Base-by-base conservation (phyloP, 2,329 filamentous ascomycete genomes). In the Nemania sp. region DNA sequence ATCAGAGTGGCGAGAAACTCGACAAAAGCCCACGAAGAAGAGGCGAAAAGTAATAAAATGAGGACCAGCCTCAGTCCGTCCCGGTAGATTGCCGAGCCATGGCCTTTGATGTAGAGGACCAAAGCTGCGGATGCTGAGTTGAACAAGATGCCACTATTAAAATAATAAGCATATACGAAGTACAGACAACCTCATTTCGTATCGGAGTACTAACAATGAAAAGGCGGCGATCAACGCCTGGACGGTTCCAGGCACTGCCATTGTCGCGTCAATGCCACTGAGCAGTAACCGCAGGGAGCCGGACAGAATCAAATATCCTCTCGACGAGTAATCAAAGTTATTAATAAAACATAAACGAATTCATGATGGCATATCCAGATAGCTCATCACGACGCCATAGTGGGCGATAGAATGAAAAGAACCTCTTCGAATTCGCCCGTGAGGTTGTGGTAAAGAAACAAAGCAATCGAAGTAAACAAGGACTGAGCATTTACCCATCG, bases 51-150 rank as follows among this genome's bases (percentile, higher is more conserved):
- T 71, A 85, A 86, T 65, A 76, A 73, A 69, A 80, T 75, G 82
- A 87, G 83, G 83, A 80, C 83, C 83, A 87, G 84, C 83, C 84
- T 86, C 83, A 81, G 79, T 76, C 82, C 81, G 75, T 86, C 82
- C 73, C 81, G 79, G 70, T 83, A 78, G 61, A 84, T 73, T 42
- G 79, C 73, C 61, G 77, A 77, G 70, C 79, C 76, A 76, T 82
- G 76, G 66, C 79, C 78, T 69, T 75, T 81, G 65, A 75, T 65
- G 63, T 78, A 76, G 62, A 78, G 74, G 67, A 82, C 75, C 72
- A 81, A 74, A 65, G 80, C 73, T 52, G 79, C 77, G 51, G 79
- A 77, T 32, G 83, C 80, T 55, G 82, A 80, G 69, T 81, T 81
- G 67, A 84, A 77, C 57, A 85, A 76, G 63, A 83, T 78, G 65